Percentiles rank a stretch among this genome's conserved stretches.
These are phyloP conservation scores for Grigorovia transvaalensis DNA, from an alignment of 805 yeast genomes.

Conservation along the genomic window DNA sequence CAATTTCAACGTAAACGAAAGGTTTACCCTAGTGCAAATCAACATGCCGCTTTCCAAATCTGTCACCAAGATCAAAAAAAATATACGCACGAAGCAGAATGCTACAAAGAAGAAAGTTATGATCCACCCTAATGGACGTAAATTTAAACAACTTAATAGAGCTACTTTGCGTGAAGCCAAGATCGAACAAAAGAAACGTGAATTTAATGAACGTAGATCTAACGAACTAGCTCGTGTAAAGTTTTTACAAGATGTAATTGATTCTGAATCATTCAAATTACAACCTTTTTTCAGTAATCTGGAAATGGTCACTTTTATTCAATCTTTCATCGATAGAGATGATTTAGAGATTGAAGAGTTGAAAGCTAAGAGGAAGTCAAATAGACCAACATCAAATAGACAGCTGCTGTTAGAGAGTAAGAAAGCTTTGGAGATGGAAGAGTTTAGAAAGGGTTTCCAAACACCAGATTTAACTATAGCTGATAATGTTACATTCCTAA, in stretches of 20 bases:
- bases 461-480: constrained; percentile 63
- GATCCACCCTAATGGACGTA: constrained; percentile 81
- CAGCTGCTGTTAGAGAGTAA: constrained; percentile 58
- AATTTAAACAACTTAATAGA: constrained; percentile 69
- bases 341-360: constrained; percentile 65
- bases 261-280: constrained; percentile 30
- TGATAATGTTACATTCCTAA: constrained; percentile 47
- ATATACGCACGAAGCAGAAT: constrained; percentile 7
- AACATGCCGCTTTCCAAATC: constrained; percentile 29
- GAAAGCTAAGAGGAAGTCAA: constrained; percentile 61
- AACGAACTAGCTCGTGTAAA: constrained; percentile 48
- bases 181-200: constrained; percentile 47
- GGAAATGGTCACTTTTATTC: constrained; percentile 56
- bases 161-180: constrained; percentile 82
- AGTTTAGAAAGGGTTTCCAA: constrained; percentile 57
- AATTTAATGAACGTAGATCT: constrained; percentile 47
- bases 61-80: constrained; percentile 25
- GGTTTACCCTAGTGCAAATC: neutral
- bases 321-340: constrained; percentile 54
- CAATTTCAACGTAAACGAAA: neutral
- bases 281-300: constrained; percentile 32
- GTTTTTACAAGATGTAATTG: constrained; percentile 52
- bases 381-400: constrained; percentile 69
- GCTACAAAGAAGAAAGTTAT: constrained; percentile 20
- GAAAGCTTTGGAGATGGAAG: constrained; percentile 48